Evolutionary conservation across 2,329 filamentous ascomycete species (phyloP), one percentile per base, ranked within the genome.

Genomic region (Neonectria faginata): DNA sequence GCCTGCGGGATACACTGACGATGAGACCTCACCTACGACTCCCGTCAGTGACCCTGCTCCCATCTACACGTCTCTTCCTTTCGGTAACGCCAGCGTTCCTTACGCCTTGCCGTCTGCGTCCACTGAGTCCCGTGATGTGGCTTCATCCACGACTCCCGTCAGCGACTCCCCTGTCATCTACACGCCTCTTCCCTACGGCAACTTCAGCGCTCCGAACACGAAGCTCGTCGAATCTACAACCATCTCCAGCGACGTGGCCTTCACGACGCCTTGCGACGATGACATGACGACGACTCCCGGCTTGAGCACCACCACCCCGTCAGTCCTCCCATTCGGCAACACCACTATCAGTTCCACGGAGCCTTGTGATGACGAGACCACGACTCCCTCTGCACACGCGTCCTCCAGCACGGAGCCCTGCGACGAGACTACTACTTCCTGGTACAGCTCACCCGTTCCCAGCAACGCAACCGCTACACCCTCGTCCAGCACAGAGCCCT

Each of bases 211-310:
- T 22, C 53, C 60, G 29, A 25, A 47, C 36, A n/a, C 36, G 20
- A 62, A 36, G 33, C 45, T n/a, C 14, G 45, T 25, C 16, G 29
- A 22, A 5, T n/a, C 57, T n/a, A 20, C 47, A 6, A 57, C 59
- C 20, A 20, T 62, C 48, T 58, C 57, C 5, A 48, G 36, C 54
- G 12, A 53, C 36, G 16, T 27, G 11, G 31, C 56, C 14, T 20
- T 18, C 12, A 39, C 56, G 1, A 59, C 57, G 8, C 53, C 65
- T 18, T 71, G 55, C 47, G 36, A 48, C 6, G 66, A 70, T 8
- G 64, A 63, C 51, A 69, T 48, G 27, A 44, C 70, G 29, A 72
- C 65, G 27, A 72, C 65, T 16, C 27, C 67, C 41, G 59, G 59
- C 8, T 22, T 60, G 45, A 60, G 57, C 20, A 57, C 58, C 25